Base-by-base conservation (phyloP, 1,284 basidiomycete species). In the Volvariella surrecta region DNA sequence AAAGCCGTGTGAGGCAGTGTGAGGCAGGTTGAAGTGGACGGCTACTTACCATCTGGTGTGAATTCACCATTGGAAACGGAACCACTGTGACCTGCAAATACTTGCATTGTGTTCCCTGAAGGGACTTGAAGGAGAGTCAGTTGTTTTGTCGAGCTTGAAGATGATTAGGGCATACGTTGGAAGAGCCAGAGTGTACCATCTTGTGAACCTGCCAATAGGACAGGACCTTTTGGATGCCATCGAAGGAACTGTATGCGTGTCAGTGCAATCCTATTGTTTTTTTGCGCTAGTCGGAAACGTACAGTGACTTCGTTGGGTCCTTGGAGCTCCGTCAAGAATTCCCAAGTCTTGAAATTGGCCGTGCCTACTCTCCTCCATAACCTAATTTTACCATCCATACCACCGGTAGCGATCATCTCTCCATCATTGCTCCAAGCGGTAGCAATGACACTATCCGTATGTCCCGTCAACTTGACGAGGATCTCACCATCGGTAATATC, bases 171-270 rank as follows among this genome's bases (percentile, higher is more conserved):
- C 76, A 52, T 61, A 94, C 93, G 66, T 67, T 96, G 89, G 94
- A 94, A 99, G 56, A 99, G 71, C 95, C 95, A 99, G n/a, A 95
- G 82, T 3, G 89, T 96, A 3, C 87, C 79, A 62, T 99, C 95
- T 51, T 95, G 90, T 15, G 89, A 88, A 30, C 95, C 95, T 0
- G 90, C 93, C 2, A 95, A 75, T 0, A 99, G 73, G 2, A 97
- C 87, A 39, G 71, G 69, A 11, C 94, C 96, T 60, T 85, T 93
- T 0, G 96, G 95, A 67, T 99, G 96, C 95, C 95, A 99, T 65
- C 80, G 72, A 41, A 99, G 60, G 80, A 92, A 97, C 90, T 95
- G 48, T 28, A 28, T 28, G 19, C 28, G 6, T 49, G 10, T 35
- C 34, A 16, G 34, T 50, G 16, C 47, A 43, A 32, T 35, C 10